A percentile compares a stretch with the other conserved stretches of the same genome.
These are phyloP conservation scores for Rhexocercosporidium sp. DNA, from an alignment of 2,329 filamentous ascomycete genomes.

Conservation along the genomic window DNA sequence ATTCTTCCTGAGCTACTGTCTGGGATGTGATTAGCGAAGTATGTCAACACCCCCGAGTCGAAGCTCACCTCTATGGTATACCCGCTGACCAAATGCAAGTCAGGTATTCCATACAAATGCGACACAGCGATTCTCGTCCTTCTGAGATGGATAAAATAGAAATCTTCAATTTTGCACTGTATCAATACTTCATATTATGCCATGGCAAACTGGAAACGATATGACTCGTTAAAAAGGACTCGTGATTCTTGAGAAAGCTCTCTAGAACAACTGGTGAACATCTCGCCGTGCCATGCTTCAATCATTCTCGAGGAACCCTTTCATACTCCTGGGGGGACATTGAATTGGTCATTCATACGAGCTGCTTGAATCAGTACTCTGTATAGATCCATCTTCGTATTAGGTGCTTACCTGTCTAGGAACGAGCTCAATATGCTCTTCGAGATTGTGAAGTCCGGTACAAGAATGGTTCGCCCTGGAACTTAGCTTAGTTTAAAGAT, in stretches of 20 bases:
- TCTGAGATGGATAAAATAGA: conserved; percentile 52
- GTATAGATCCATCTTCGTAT: neutral
- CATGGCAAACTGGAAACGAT: conserved; percentile 55
- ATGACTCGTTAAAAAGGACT: conserved; percentile 46
- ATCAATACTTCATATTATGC: conserved; percentile 57
- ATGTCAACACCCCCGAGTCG: neutral
- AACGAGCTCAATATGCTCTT: conserved; percentile 50
- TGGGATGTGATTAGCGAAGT: too few species aligned
- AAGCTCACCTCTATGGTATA: conserved; percentile 44
- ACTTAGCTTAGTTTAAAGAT: too few species aligned
- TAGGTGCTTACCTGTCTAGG: conserved; percentile 51
- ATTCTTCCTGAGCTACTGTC: conserved; percentile 25
- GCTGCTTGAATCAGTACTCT: conserved; percentile 40
- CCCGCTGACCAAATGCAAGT: conserved; percentile 45
- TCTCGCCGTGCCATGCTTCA: conserved; percentile 32
- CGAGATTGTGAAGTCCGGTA: too few species aligned
- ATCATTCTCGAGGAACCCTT: conserved; percentile 47
- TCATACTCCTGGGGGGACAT: conserved; percentile 52
- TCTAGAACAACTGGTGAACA: conserved; percentile 41
- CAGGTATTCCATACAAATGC: conserved; percentile 47
- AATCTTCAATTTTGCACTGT: conserved; percentile 53
- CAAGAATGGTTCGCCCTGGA: too few species aligned
- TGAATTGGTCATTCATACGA: conserved; percentile 51
- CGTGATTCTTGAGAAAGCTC: conserved; percentile 50
- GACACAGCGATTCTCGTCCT: conserved; percentile 47